Evolutionary conservation across 148 eudicot genomes (phyloP), one percentile per base, ranked within the genome.

Genomic region (Beta vulgaris): DNA sequence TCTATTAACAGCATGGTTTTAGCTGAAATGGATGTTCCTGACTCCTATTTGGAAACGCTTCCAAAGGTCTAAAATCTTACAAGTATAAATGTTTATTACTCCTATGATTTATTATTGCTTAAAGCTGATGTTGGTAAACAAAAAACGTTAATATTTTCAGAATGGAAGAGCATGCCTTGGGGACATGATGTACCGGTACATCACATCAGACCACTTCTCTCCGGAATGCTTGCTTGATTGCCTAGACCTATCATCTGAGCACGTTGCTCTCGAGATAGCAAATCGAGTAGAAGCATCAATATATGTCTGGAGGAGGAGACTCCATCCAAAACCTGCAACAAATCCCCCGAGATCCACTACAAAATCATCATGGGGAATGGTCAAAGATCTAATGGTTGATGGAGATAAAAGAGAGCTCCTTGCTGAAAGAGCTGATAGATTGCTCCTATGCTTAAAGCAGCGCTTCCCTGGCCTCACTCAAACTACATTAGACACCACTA

Each of bases 21-120:
- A 62, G 83, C 91, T 39, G 98, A 95, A 65, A 95, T 95, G 97
- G 97, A 95, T 78, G 94, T 95, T 29, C 99, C 98, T 1, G 98
- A 90, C 2, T 87, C 99, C 35, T 95, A 83, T 82, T 61, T 89
- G 73, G 99, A 95, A 79, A 76, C 91, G 69, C 99, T 95, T 69
- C 92, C 98, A 36, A 92, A 95, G 99, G 98, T 95, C 43, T 46
- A 74, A 75, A 29, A 15, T 73, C 62, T 67, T 4, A 29, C 3
- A 48, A 0, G 42, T 12, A 12, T 42, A 7, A 31, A 36, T 31
- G 23, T 54, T 21, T 51, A 51, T 21, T 25, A 51, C 19, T 10
- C 57, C 1, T 19, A 21, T 19, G 57, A 51, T 25, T 49, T 31
- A 49, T 34, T 16, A 34, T 49, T 28, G 51, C 10, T 37, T 6